Conservation (phyloP, 2,329 filamentous ascomycete species). For the Botrytis porri region DNA sequence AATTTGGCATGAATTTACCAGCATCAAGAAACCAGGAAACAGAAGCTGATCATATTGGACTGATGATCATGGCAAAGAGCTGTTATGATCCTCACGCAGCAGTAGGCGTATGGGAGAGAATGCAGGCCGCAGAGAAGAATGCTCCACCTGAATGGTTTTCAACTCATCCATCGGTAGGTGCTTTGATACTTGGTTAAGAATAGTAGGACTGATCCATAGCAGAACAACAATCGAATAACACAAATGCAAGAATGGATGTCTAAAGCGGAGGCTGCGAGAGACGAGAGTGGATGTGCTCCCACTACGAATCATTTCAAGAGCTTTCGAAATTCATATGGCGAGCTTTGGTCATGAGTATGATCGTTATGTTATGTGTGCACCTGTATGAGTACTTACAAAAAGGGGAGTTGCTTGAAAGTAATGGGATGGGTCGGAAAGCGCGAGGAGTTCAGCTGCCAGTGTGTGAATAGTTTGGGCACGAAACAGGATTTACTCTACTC, state of each 20-base stretch:
- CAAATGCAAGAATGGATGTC: slow-evolving; percentile 64
- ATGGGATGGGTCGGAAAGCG: neutral
- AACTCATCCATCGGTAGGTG: slow-evolving; percentile 69
- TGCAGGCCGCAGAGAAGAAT: slow-evolving; percentile 53
- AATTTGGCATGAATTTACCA: slow-evolving; percentile 64
- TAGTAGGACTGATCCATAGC: slow-evolving; percentile 23
- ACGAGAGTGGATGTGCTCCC: slow-evolving; percentile 50
- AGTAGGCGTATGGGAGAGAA: slow-evolving; percentile 63
- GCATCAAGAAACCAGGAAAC: slow-evolving; percentile 70
- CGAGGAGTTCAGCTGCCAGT: neutral
- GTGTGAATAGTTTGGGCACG: neutral
- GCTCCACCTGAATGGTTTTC: slow-evolving; percentile 68
- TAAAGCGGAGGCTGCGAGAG: slow-evolving; percentile 52
- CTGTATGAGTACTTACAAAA: neutral
- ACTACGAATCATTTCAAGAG: slow-evolving; percentile 15
- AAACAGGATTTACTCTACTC: neutral
- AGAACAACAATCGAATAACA: slow-evolving; percentile 61
- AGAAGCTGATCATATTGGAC: slow-evolving; percentile 76
- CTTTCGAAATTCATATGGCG: slow-evolving; percentile 17
- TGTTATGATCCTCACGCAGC: slow-evolving; percentile 72
- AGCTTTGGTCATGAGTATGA: slow-evolving; percentile 8
- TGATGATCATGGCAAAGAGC: slow-evolving; percentile 79
- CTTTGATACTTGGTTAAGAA: neutral
- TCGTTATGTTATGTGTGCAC: too few relatives aligned
- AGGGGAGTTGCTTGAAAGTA: neutral